These are phyloP conservation scores for Plasmodium vinckei DNA, from an alignment of 169 alveolate species.

Conservation along the genomic window DNA sequence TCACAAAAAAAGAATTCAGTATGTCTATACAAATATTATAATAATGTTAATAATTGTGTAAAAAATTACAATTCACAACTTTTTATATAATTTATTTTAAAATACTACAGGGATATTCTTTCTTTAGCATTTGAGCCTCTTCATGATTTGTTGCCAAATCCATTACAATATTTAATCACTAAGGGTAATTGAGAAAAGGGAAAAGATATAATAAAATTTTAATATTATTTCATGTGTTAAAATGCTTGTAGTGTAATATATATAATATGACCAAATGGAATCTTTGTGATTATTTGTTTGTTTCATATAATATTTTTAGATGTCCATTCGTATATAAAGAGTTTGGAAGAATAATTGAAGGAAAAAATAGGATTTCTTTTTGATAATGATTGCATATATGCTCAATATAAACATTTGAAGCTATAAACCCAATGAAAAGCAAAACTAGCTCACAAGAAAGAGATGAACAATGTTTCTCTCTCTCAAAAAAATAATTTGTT, in stretches of 20 bases:
- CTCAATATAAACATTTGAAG: too few relatives aligned
- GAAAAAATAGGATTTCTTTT: too few relatives aligned
- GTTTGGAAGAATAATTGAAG: constrained; percentile 8
- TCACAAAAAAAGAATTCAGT: constrained; percentile 84
- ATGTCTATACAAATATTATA: constrained; percentile 7
- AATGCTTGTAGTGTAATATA: not conserved
- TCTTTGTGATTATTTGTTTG: not conserved
- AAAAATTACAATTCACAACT: not conserved
- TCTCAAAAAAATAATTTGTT: too few relatives aligned
- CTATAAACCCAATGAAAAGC: too few relatives aligned
- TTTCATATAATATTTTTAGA: constrained; percentile 27
- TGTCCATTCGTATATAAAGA: constrained; percentile 58
- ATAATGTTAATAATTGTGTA: not conserved
- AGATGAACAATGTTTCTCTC: too few relatives aligned
- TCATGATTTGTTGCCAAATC: constrained; percentile 79
- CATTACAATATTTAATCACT: constrained; percentile 63
- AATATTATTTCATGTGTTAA: too few relatives aligned
- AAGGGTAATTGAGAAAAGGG: constrained; percentile 56
- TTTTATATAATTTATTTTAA: not conserved
- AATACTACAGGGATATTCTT: constrained; percentile 82
- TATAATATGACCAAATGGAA: not conserved
- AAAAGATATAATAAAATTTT: not conserved
- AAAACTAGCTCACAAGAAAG: too few relatives aligned
- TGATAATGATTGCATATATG: too few relatives aligned
- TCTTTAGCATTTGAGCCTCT: constrained; percentile 84